Conservation (phyloP, 441 rosid species). For the Kokia cookei region DNA sequence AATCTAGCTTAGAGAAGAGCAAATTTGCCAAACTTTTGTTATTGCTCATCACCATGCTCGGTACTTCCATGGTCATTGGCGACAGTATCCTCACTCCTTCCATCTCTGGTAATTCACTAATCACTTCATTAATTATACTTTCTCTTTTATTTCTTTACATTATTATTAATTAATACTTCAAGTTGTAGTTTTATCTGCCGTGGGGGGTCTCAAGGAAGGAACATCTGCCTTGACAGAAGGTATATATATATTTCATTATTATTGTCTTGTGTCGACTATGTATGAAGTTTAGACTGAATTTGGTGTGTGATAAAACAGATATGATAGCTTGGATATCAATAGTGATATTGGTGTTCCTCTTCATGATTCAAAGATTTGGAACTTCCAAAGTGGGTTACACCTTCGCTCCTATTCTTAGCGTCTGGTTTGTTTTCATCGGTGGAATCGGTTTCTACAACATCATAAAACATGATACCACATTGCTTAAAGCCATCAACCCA, state of each 20-base stretch:
- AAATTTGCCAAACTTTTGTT: constrained; percentile 34
- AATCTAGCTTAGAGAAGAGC: constrained; percentile 35
- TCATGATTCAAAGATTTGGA: constrained; percentile 44
- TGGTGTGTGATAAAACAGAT: constrained; percentile 12
- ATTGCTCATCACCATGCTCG: constrained; percentile 50
- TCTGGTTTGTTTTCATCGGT: constrained; percentile 37
- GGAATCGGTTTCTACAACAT: constrained; percentile 40
- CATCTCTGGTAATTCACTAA: constrained; percentile 16
- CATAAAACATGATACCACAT: constrained; percentile 28
- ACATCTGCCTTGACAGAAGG: constrained; percentile 35
- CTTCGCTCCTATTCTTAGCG: constrained; percentile 44
- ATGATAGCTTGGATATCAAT: constrained; percentile 40
- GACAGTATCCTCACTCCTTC: constrained; percentile 61
- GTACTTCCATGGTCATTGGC: constrained; percentile 66
- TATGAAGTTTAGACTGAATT: neutral
- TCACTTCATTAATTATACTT: neutral
- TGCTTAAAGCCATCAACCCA: constrained; percentile 42
- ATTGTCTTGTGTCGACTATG: neutral
- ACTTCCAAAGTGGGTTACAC: constrained; percentile 50
- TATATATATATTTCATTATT: neutral
- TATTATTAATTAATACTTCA: neutral
- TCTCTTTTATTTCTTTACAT: neutral
- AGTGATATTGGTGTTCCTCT: constrained; percentile 33
- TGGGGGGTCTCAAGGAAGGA: constrained; percentile 45
- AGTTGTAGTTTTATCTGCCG: constrained; percentile 49